phyloP scores from a whole-genome alignment of 495 filamentous ascomycete species.

The Talaromyces proteolyticus region DNA sequence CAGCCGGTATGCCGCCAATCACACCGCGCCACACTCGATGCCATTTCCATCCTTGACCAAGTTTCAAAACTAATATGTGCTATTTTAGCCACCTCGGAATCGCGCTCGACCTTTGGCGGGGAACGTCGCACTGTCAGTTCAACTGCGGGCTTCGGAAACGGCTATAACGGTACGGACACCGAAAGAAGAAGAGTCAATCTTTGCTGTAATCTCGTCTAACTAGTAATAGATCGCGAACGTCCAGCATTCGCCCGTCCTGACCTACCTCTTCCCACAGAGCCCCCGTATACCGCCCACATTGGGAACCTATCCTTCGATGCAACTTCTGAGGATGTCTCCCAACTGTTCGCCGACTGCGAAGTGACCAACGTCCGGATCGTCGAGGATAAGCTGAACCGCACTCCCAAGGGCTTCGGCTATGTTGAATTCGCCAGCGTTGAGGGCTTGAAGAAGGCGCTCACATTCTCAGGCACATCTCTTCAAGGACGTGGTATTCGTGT shows the following conservation, averaged over 20 bases:
- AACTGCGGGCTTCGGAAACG: conserved; percentile 38
- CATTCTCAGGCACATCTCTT: conserved; percentile 70
- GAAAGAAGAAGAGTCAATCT: no score
- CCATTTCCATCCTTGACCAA: no score
- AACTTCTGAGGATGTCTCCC: conserved; percentile 68
- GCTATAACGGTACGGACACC: conserved; percentile 33
- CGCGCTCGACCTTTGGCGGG: conserved; percentile 30
- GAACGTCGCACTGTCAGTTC: conserved; percentile 40
- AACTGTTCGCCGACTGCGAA: conserved; percentile 79
- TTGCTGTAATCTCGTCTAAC: conserved; percentile 15
- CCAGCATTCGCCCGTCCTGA: conserved; percentile 70
- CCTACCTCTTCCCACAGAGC: conserved; percentile 81
- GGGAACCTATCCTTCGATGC: conserved; percentile 96
- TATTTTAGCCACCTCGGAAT: conserved; percentile 23
- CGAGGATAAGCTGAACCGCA: conserved; percentile 84
- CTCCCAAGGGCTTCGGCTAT: conserved; percentile 97
- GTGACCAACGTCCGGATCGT: conserved; percentile 90
- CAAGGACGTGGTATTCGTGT: conserved; percentile 83
- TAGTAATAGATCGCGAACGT: conserved; percentile 29
- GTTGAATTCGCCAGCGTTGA: conserved; percentile 87
- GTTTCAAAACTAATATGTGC: not conserved
- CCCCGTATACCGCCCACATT: conserved; percentile 91
- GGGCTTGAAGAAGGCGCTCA: conserved; percentile 85
- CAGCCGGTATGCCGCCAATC: no score
- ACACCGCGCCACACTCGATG: no score